phyloP scores from a whole-genome alignment of 2,329 filamentous ascomycete species.

The Iodosphaeria phyllophila region DNA sequence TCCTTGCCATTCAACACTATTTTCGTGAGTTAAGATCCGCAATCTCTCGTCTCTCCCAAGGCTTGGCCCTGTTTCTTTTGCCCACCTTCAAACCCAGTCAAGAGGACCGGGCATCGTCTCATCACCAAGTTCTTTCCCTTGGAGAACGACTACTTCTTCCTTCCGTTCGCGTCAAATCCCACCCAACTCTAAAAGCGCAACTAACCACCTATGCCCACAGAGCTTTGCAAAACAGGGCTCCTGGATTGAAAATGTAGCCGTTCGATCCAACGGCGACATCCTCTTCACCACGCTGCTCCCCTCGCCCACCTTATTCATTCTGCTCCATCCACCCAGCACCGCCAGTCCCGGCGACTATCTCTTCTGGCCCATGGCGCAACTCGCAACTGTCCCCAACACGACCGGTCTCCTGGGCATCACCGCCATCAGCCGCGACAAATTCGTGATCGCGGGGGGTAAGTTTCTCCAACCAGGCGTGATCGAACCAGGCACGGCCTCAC shows the following conservation, averaged over 20 bases:
- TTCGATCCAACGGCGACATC: constrained; percentile 11
- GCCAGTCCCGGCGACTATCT: constrained; percentile 5
- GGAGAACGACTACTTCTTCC: too few species aligned
- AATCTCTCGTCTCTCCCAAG: too few species aligned
- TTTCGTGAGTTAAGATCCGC: too few species aligned
- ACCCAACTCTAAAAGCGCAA: too few species aligned
- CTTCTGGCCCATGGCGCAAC: too few species aligned
- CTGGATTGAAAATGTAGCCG: constrained; percentile 13
- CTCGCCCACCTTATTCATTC: constrained; percentile 7
- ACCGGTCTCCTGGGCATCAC: constrained; percentile 11
- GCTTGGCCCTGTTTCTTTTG: too few species aligned
- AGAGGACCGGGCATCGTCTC: too few species aligned
- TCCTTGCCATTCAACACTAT: too few species aligned
- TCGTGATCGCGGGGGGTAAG: constrained; percentile 5
- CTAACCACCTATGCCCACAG: too few species aligned
- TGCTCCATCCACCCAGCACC: constrained; percentile 7
- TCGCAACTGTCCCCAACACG: constrained; percentile 8
- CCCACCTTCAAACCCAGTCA: too few species aligned
- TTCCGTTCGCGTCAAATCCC: too few species aligned
- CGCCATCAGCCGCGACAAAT: constrained; percentile 8
- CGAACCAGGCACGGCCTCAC: constrained; percentile 3
- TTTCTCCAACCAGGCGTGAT: constrained; percentile 2
- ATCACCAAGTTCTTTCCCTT: too few species aligned
- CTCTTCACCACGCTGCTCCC: constrained; percentile 11
- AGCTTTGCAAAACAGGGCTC: constrained; percentile 3